phyloP scores from a whole-genome alignment of 495 filamentous ascomycete genomes.

The Aspergillus leporis region DNA sequence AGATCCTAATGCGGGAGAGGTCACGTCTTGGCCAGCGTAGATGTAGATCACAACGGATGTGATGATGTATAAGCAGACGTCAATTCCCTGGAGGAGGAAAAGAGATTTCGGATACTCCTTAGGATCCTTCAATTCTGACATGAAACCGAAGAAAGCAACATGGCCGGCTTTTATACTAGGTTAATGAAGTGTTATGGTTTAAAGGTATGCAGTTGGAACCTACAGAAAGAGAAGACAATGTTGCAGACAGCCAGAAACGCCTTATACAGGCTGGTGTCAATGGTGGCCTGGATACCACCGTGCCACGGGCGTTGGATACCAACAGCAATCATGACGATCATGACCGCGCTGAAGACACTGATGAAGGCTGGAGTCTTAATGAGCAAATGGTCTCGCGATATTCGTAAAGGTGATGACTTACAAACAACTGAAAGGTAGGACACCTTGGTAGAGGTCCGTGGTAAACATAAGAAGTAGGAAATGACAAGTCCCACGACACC shows the following conservation, averaged over 20 bases:
- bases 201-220: constrained; percentile 1
- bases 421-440: constrained; percentile 63
- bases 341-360: constrained; percentile 46
- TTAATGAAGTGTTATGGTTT: neutral
- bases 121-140: constrained; percentile 71
- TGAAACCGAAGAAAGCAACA: constrained; percentile 72
- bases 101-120: constrained; percentile 64
- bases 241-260: constrained; percentile 66
- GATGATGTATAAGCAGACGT: constrained; percentile 66
- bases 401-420: constrained; percentile 19
- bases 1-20: constrained; percentile 67
- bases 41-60: constrained; percentile 68
- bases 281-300: constrained; percentile 30
- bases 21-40: constrained; percentile 66
- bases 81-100: constrained; percentile 57
- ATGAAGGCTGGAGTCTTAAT: constrained; percentile 36
- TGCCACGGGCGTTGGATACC: constrained; percentile 47
- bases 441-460: constrained; percentile 60
- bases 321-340: constrained; percentile 71
- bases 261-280: constrained; percentile 33
- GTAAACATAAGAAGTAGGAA: constrained; percentile 61
- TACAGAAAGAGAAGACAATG: constrained; percentile 69
- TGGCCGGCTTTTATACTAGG: constrained; percentile 48
- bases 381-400: too few relatives aligned
- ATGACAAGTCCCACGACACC: constrained; percentile 63